Base-by-base conservation (phyloP, 768 basidiomycete species). In the Russula sp. region DNA sequence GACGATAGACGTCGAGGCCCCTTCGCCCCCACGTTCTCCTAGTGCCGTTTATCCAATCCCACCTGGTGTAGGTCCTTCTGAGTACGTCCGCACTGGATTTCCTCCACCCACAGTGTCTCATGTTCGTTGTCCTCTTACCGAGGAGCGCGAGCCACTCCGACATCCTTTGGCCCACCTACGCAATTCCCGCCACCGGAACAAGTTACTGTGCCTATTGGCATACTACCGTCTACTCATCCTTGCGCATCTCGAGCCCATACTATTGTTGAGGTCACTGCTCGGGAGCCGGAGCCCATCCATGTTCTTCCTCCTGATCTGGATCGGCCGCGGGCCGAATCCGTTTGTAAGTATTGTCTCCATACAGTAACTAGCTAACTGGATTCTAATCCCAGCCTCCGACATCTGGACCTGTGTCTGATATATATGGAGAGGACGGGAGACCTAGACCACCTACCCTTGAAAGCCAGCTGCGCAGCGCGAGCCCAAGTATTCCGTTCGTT, bases 231-330 rank as follows among this genome's bases (percentile, higher is more conserved):
- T 37, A 27, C 45, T n/a, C 62, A 45, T 44, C 49, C 55, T 18
- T 57, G 62, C 5, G 13, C 57, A 27, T 55, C 57, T 49, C 40
- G 40, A 18, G 48, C 54, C 34, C 63, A 58, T 42, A 64, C 63
- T 40, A 31, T 64, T 39, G 48, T 64, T 31, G 63, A 64, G 53
- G 63, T 55, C n/a, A 59, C 34, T 22, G 63, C 57, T 32, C 63
- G 1, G 22, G 22, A 27, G 22, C 22, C 63, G 5, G 63, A 64
- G 27, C 59, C 14, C 5, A 64, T 64, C 9, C 48, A 60, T 5
- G 34, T 64, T 35, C 47, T 13, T 44, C 48, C 54, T 60, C 54
- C 59, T 32, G 63, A 32, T 2, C 51, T 32, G 2, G 45, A n/a
- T 5, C 37, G 18, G 40, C 53, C 57, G 45, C 53, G 48, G 20